Evolutionary conservation across 352 stramenopile species (phyloP).

Genomic region (Globisporangium spiculum): DNA sequence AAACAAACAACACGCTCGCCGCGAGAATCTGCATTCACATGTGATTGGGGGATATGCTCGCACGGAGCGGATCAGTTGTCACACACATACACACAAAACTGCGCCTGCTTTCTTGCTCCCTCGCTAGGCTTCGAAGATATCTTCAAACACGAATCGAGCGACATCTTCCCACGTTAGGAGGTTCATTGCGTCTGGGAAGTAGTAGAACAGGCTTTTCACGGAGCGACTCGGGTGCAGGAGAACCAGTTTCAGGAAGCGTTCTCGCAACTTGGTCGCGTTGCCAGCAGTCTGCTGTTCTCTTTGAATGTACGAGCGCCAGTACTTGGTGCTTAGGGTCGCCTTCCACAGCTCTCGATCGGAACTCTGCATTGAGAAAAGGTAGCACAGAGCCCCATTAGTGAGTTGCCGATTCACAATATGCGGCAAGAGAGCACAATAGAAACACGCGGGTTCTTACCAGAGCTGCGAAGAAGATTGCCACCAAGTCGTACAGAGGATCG

Average conservation of each 20-base stretch:
- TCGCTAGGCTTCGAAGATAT: constrained; percentile 39
- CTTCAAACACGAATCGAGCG: constrained; percentile 55
- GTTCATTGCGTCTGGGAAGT: constrained; percentile 44
- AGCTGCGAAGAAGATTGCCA: constrained; percentile 75
- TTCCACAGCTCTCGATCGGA: constrained; percentile 63
- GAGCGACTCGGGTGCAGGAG: constrained; percentile 78
- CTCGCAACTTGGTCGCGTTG: constrained; percentile 23
- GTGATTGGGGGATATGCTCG: not conserved
- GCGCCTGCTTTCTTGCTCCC: not conserved
- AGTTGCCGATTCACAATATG: not conserved
- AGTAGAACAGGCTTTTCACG: constrained; percentile 66
- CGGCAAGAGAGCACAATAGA: not conserved
- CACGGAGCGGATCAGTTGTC: not conserved
- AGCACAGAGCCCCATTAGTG: not conserved
- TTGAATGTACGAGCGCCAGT: constrained; percentile 73
- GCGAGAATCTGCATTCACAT: not conserved
- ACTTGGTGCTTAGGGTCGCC: constrained; percentile 46
- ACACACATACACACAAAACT: not conserved
- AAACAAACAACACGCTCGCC: constrained; percentile 8
- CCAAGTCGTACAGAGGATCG: constrained; percentile 84
- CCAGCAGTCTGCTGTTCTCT: constrained; percentile 26
- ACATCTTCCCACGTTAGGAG: constrained; percentile 59
- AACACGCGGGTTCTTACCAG: constrained; percentile 41
- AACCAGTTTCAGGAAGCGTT: constrained; percentile 73
- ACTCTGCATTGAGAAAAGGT: constrained; percentile 40